A percentile compares a stretch with the other conserved stretches of the same genome.
phyloP scores from a whole-genome alignment of 345 rosid genomes.

The Brassica cretica region DNA sequence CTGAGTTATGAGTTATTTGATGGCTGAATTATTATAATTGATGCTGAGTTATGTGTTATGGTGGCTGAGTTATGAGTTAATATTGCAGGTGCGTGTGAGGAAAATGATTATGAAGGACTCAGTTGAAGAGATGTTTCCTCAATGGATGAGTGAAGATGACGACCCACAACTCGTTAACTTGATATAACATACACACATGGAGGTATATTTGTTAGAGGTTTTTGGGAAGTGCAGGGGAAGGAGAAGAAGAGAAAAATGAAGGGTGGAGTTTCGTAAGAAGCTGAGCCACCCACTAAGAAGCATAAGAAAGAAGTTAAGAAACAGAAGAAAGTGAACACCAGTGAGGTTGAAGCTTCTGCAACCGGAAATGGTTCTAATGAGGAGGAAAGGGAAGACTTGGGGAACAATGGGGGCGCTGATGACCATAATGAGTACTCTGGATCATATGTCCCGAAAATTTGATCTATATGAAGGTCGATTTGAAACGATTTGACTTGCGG shows the following conservation, averaged over 20 bases:
- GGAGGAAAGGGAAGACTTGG: neutral
- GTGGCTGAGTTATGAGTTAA: no score
- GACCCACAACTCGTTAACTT: no score
- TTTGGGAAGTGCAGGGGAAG: neutral
- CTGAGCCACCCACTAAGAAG: neutral
- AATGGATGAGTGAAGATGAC: no score
- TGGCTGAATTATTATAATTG: no score
- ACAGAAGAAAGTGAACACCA: neutral
- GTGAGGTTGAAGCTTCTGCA: neutral
- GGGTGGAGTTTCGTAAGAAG: neutral
- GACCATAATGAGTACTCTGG: neutral
- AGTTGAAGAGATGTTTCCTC: no score
- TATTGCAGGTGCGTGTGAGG: no score
- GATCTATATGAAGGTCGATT: neutral
- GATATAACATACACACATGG: no score
- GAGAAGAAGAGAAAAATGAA: neutral
- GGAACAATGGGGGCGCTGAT: neutral
- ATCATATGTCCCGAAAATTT: neutral
- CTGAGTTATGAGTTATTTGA: no score
- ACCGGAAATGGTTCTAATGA: neutral
- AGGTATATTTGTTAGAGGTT: no score
- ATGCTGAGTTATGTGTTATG: no score
- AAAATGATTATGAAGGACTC: no score
- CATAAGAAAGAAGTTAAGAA: neutral
- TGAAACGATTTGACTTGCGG: neutral